These are phyloP conservation scores for Arabidopsis hybrid DNA, from an alignment of 441 rosid species.

Conservation along the genomic window DNA sequence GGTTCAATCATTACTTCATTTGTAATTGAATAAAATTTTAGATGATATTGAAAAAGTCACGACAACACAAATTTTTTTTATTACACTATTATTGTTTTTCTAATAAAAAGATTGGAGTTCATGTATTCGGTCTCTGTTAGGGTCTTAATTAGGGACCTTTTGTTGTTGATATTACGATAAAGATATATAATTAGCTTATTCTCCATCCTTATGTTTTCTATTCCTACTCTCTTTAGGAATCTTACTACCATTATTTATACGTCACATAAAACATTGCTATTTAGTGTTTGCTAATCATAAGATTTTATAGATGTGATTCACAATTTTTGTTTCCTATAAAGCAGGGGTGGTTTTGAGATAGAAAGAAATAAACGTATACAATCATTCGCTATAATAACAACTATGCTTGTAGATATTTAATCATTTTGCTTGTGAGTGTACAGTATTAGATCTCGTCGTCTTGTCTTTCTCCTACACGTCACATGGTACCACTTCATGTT, in stretches of 20 bases:
- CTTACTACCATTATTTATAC: not conserved
- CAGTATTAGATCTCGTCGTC: constrained; percentile 31
- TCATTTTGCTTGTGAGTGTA: constrained; percentile 25
- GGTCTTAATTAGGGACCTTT: no score
- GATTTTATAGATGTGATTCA: not conserved
- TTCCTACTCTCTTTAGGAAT: not conserved
- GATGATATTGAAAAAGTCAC: not conserved
- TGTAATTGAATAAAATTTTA: not conserved
- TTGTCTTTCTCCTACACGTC: constrained; percentile 35
- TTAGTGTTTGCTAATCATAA: constrained; percentile 10
- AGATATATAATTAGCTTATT: not conserved
- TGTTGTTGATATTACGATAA: not conserved
- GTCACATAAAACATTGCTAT: not conserved
- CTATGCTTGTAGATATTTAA: constrained; percentile 10
- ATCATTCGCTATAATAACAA: constrained; percentile 6
- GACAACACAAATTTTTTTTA: not conserved
- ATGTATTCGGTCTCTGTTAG: constrained; percentile 2
- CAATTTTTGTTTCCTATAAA: not conserved
- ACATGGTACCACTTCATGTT: constrained; percentile 42
- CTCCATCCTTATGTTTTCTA: not conserved
- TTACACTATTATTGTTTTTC: not conserved
- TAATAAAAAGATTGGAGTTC: not conserved
- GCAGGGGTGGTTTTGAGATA: not conserved
- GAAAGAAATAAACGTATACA: not conserved
- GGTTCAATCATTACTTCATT: constrained; percentile 30